These are phyloP conservation scores for Thozetella sp. DNA, from an alignment of 495 filamentous ascomycete species.

Conservation along the genomic window DNA sequence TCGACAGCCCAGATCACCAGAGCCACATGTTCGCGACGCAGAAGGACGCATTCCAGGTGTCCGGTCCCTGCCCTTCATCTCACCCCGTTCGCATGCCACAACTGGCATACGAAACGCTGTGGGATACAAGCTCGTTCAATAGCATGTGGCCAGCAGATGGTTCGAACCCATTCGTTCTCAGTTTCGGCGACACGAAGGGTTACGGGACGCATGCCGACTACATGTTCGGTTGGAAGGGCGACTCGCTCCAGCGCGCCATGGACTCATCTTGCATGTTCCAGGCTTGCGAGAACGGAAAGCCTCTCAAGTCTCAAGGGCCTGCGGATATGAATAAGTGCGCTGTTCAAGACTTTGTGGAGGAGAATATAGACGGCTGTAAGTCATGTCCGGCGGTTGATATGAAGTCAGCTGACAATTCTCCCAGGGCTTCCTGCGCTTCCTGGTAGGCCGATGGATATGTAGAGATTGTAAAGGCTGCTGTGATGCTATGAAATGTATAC, in stretches of 20 bases:
- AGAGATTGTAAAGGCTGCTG: no score
- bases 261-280: constrained; percentile 49
- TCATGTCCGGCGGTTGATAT: constrained; percentile 6
- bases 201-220: constrained; percentile 50
- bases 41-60: constrained; percentile 27
- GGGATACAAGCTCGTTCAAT: neutral
- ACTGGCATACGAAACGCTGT: constrained; percentile 23
- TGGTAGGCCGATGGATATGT: neutral
- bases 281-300: constrained; percentile 36
- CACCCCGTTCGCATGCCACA: constrained; percentile 38
- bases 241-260: constrained; percentile 46
- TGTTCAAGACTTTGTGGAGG: constrained; percentile 38
- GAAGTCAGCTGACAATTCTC: neutral
- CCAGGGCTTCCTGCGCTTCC: neutral
- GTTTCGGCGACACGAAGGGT: constrained; percentile 15
- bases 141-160: neutral
- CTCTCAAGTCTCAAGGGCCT: constrained; percentile 46
- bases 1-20: constrained; percentile 57
- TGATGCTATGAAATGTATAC: no score
- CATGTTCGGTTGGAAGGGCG: constrained; percentile 50
- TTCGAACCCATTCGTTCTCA: neutral
- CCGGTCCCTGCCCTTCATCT: constrained; percentile 34
- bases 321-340: constrained; percentile 43
- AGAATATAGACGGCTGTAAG: constrained; percentile 51
- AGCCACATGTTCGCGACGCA: constrained; percentile 40